These are phyloP conservation scores for Trichoderma sp. DNA, from an alignment of 2,329 filamentous ascomycete genomes.

Conservation along the genomic window DNA sequence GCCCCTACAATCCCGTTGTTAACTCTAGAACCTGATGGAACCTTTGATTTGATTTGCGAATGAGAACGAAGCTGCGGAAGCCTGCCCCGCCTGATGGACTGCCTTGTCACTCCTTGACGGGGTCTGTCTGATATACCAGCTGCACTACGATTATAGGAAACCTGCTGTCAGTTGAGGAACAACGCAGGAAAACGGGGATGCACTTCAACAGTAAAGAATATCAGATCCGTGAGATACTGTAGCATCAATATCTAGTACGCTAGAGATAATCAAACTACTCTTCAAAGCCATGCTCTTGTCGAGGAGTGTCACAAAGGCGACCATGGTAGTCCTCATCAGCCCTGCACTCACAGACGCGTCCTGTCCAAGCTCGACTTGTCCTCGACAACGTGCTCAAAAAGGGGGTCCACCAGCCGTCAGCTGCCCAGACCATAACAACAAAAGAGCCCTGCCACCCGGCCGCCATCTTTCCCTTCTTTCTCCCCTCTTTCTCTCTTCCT, in stretches of 20 bases:
- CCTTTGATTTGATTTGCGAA: neutral
- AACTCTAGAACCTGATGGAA: neutral
- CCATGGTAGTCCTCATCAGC: too few relatives aligned
- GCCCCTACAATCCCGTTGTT: neutral
- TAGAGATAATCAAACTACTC: neutral
- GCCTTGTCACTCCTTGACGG: neutral
- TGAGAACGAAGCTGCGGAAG: neutral
- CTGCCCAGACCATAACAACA: too few relatives aligned
- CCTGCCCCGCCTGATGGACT: neutral
- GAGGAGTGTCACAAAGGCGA: neutral
- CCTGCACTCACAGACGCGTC: neutral
- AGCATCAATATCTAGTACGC: too few relatives aligned
- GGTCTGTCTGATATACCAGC: neutral
- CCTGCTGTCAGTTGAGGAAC: too few relatives aligned
- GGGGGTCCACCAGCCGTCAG: neutral
- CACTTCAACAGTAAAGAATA: too few relatives aligned
- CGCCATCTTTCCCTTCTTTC: too few relatives aligned
- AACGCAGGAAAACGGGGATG: too few relatives aligned
- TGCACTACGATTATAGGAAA: too few relatives aligned
- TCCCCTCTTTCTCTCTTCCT: too few relatives aligned
- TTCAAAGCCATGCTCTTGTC: too few relatives aligned
- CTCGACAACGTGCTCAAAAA: neutral
- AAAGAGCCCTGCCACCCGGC: too few relatives aligned
- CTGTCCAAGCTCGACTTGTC: neutral
- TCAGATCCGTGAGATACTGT: too few relatives aligned